Evolutionary conservation across 495 filamentous ascomycete species (phyloP).

Genomic region (Neohortaea acidophila): DNA sequence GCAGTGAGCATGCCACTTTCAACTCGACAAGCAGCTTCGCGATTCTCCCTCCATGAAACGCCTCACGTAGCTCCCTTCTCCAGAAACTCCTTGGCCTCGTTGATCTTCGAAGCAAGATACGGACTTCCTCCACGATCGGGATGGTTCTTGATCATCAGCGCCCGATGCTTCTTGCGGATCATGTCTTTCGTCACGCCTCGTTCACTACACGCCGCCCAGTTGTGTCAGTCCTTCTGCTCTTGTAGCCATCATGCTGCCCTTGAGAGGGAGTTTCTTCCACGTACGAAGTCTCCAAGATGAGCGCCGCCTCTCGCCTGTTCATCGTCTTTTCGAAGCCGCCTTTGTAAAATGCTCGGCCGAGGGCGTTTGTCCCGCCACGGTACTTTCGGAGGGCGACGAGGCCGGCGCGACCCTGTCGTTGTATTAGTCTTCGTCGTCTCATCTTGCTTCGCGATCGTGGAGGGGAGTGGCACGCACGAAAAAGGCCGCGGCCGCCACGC

Average conservation of each 20-base stretch:
- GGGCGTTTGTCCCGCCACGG: slow-evolving; percentile 38
- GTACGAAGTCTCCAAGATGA: slow-evolving; percentile 86
- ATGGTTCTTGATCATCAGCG: slow-evolving; percentile 95
- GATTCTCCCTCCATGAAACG: no score
- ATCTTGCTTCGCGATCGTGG: slow-evolving; percentile 4
- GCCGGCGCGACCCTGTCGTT: slow-evolving; percentile 67
- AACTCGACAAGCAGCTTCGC: slow-evolving; percentile 4
- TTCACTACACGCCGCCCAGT: slow-evolving; percentile 42
- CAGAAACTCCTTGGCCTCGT: slow-evolving; percentile 92
- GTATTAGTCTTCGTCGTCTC: not conserved
- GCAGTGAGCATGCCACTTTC: slow-evolving; percentile 4
- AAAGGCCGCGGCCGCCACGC: slow-evolving; percentile 43
- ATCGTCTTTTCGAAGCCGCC: slow-evolving; percentile 92
- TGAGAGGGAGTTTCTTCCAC: slow-evolving; percentile 15
- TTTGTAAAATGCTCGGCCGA: slow-evolving; percentile 89
- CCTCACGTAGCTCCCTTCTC: slow-evolving; percentile 44
- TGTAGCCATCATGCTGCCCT: not conserved
- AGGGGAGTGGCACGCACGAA: slow-evolving; percentile 25
- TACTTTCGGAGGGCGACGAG: slow-evolving; percentile 75
- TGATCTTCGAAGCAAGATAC: slow-evolving; percentile 92
- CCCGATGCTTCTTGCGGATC: slow-evolving; percentile 87
- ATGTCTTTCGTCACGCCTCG: slow-evolving; percentile 75
- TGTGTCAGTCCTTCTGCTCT: not conserved
- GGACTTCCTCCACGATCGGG: slow-evolving; percentile 94
- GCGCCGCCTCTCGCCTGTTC: slow-evolving; percentile 74